These are phyloP conservation scores for Auricularia sp. DNA, from an alignment of 768 basidiomycete species.

Conservation along the genomic window DNA sequence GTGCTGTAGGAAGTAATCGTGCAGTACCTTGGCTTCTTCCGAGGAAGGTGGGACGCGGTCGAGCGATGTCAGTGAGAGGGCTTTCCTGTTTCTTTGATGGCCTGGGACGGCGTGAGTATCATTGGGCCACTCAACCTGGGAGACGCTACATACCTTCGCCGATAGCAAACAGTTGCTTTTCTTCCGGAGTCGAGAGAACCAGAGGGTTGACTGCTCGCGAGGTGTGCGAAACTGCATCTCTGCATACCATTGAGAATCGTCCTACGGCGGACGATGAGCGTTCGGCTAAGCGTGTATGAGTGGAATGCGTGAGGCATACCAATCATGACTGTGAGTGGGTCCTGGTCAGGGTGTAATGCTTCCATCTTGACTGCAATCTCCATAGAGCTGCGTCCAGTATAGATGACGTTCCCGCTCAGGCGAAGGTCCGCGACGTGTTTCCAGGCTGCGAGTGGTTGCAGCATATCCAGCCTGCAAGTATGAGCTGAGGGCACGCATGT, in stretches of 20 bases:
- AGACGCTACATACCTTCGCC: constrained; percentile 48
- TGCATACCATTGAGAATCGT: constrained; percentile 87
- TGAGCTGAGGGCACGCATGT: background rate
- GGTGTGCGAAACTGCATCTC: constrained; percentile 55
- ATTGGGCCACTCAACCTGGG: background rate
- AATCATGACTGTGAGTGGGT: constrained; percentile 50
- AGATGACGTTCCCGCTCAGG: constrained; percentile 72
- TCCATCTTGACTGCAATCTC: constrained; percentile 86
- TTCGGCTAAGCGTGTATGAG: background rate
- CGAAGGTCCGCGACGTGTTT: constrained; percentile 56
- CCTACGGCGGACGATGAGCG: constrained; percentile 30
- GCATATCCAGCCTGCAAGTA: constrained; percentile 49
- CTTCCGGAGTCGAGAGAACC: constrained; percentile 47
- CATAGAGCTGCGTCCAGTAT: constrained; percentile 67
- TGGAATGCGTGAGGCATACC: constrained; percentile 29
- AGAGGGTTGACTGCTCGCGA: constrained; percentile 58
- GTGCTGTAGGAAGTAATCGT: constrained; percentile 48
- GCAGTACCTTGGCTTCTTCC: constrained; percentile 55
- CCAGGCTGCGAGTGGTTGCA: constrained; percentile 32
- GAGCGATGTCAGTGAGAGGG: constrained; percentile 46
- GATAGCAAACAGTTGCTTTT: constrained; percentile 48
- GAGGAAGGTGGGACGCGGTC: constrained; percentile 65
- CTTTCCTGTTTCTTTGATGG: constrained; percentile 48
- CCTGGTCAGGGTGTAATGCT: constrained; percentile 36
- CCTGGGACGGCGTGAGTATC: constrained; percentile 27